These are phyloP conservation scores for Acacia concinna DNA, from an alignment of 331 rosid species.

Conservation along the genomic window DNA sequence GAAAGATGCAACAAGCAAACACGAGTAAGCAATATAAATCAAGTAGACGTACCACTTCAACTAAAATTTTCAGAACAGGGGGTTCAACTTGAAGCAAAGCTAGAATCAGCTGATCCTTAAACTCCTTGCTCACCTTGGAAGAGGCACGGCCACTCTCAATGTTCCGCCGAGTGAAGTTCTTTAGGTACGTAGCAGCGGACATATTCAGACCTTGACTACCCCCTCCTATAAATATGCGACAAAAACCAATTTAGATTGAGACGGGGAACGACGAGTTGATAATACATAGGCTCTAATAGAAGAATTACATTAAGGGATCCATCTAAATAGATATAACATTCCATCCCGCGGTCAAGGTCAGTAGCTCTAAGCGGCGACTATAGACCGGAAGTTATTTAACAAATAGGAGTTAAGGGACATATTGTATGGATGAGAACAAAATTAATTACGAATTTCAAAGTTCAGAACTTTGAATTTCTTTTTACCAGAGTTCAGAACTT, in stretches of 20 bases:
- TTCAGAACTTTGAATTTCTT: background rate
- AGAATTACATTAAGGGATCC: background rate
- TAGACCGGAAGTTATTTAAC: background rate
- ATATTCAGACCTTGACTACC: conserved; percentile 63
- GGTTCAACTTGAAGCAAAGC: conserved; percentile 68
- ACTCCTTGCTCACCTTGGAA: conserved; percentile 69
- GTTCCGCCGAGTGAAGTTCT: conserved; percentile 66
- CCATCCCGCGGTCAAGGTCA: background rate
- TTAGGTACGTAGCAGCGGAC: conserved; percentile 79
- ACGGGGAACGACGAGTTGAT: background rate
- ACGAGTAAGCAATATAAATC: background rate
- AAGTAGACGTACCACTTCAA: conserved; percentile 61
- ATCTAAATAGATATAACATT: background rate
- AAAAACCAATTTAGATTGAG: background rate
- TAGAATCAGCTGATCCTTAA: conserved; percentile 72
- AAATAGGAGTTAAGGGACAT: background rate
- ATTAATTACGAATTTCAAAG: background rate
- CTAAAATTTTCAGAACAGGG: conserved; percentile 61
- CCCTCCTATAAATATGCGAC: conserved; percentile 39
- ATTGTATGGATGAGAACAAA: background rate
- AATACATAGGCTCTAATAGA: background rate
- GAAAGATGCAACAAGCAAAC: conserved; percentile 2
- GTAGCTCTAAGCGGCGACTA: background rate
- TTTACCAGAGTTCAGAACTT: background rate
- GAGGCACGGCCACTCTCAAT: conserved; percentile 40